A percentile compares a stretch with the other conserved stretches of the same genome.
phyloP scores from a whole-genome alignment of 108 stramenopile species.

The Fistulifera pelliculosa region DNA sequence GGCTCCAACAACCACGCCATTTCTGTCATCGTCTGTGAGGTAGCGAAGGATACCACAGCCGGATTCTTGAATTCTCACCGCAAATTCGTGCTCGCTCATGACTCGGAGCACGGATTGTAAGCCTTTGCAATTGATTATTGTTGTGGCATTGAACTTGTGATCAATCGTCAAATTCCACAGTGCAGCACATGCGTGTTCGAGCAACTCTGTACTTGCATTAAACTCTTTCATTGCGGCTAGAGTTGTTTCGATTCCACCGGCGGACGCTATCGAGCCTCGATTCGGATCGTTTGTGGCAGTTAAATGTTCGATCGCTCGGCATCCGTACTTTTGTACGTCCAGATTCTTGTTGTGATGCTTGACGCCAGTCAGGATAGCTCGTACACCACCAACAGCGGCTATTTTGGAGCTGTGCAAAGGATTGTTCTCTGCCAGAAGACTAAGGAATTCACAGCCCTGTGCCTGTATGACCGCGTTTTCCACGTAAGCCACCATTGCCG shows the following conservation, averaged over 20 bases:
- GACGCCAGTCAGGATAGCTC: not conserved
- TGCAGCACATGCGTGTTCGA: not conserved
- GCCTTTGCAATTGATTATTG: slow-evolving; percentile 1
- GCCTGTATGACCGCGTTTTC: slow-evolving; percentile 1
- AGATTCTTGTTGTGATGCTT: not conserved
- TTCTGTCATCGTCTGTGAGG: not conserved
- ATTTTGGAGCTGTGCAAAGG: not conserved
- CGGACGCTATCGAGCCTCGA: not conserved
- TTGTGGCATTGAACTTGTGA: not conserved
- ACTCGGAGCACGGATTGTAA: not conserved
- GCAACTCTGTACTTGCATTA: not conserved
- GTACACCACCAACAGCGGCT: not conserved
- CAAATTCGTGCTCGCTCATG: not conserved
- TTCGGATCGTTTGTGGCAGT: not conserved
- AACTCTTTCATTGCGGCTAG: slow-evolving; percentile 3
- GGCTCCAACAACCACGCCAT: not conserved
- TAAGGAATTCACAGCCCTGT: slow-evolving; percentile 1
- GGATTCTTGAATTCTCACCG: not conserved
- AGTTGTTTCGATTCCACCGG: not conserved
- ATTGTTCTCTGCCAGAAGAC: not conserved
- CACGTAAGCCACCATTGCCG: slow-evolving; percentile 1
- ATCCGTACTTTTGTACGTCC: not conserved
- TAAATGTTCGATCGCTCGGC: not conserved
- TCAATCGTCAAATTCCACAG: slow-evolving; percentile 7
- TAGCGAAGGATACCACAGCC: slow-evolving; percentile 1